Evolutionary conservation across 345 rosid species (phyloP).

Genomic region (Populus davidiana): DNA sequence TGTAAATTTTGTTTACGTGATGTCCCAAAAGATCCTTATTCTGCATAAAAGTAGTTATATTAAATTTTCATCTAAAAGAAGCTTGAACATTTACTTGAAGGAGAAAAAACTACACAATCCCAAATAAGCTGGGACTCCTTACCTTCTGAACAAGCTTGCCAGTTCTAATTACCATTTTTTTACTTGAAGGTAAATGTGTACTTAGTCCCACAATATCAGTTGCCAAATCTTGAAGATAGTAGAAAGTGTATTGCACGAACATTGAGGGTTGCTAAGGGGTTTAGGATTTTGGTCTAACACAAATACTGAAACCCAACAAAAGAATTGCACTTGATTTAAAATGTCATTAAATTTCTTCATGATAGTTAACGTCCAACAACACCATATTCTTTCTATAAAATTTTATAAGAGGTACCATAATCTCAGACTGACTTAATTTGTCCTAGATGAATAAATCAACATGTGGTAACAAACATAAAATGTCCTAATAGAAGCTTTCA

Average conservation of each 20-base stretch:
- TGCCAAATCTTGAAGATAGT: neutral
- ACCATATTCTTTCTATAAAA: no score
- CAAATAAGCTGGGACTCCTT: neutral
- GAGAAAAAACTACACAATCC: neutral
- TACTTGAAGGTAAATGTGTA: neutral
- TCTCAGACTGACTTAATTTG: no score
- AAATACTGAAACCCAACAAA: neutral
- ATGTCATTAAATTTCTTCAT: no score
- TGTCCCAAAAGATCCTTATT: neutral
- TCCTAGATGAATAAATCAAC: no score
- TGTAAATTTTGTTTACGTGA: neutral
- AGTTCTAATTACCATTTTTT: neutral
- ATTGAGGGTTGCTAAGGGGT: no score
- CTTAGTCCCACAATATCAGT: neutral
- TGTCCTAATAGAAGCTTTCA: no score
- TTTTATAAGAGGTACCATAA: no score
- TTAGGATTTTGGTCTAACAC: neutral
- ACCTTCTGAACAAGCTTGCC: neutral
- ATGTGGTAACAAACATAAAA: no score
- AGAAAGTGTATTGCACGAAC: neutral
- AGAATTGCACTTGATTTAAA: neutral
- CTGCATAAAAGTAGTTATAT: neutral
- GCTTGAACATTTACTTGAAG: no score
- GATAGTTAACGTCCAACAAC: no score
- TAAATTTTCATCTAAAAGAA: neutral